These are phyloP conservation scores for Trematosphaeria pertusa DNA, from an alignment of 2,329 filamentous ascomycete species.

Conservation along the genomic window DNA sequence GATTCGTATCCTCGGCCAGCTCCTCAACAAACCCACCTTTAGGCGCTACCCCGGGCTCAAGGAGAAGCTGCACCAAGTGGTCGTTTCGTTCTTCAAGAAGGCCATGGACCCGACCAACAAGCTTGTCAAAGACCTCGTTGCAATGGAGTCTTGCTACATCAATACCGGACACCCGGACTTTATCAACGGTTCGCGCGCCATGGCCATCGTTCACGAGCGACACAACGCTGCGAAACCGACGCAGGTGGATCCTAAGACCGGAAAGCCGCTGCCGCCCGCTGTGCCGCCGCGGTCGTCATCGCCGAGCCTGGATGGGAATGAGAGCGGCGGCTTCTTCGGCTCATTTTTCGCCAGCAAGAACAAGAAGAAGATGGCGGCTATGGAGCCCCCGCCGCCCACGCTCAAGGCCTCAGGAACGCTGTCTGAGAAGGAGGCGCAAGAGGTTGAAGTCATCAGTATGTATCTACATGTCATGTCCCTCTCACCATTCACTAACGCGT, in stretches of 20 bases:
- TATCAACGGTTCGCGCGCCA: conserved; percentile 93
- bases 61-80: conserved; percentile 94
- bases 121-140: conserved; percentile 87
- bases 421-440: conserved; percentile 91
- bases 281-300: conserved; percentile 76
- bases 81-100: conserved; percentile 96
- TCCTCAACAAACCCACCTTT: conserved; percentile 88
- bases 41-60: conserved; percentile 92
- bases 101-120: conserved; percentile 98
- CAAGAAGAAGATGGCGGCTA: conserved; percentile 99
- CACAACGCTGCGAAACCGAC: conserved; percentile 83
- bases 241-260: conserved; percentile 97
- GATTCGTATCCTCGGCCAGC: conserved; percentile 90
- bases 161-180: conserved; percentile 99
- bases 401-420: conserved; percentile 94
- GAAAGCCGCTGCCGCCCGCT: conserved; percentile 80
- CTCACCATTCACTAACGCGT: conserved; percentile 21
- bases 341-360: conserved; percentile 99
- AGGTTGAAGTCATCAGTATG: conserved; percentile 98
- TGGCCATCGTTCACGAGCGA: conserved; percentile 97
- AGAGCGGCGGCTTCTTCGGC: conserved; percentile 82
- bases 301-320: conserved; percentile 65
- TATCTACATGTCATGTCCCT: conserved; percentile 27
- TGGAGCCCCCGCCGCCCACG: conserved; percentile 92
- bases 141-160: conserved; percentile 97